Conservation (phyloP, 1,139 yeast genomes). For the Pichia sp. region DNA sequence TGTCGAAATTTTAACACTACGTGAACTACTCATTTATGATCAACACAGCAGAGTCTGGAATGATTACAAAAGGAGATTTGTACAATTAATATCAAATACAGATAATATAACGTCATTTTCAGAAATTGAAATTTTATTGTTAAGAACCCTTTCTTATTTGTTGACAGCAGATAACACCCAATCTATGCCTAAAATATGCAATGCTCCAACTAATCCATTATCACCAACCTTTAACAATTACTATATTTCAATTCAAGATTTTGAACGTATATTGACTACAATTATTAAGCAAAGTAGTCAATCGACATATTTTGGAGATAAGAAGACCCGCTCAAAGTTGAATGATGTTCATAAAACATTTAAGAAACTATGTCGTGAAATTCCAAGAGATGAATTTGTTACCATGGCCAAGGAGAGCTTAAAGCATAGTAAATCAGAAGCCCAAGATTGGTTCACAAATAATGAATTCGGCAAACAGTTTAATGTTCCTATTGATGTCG, state of each 20-base stretch:
- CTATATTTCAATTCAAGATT: conserved; percentile 20
- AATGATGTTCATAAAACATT: neutral
- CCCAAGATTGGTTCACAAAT: conserved; percentile 17
- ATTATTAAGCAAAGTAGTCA: conserved; percentile 8
- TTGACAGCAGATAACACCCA: conserved; percentile 4
- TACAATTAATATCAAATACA: conserved; percentile 5
- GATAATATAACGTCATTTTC: conserved; percentile 10
- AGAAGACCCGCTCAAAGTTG: neutral
- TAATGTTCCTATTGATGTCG: conserved; percentile 12
- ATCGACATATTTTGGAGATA: conserved; percentile 8
- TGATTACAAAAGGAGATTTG: conserved; percentile 14
- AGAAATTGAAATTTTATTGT: conserved; percentile 21
- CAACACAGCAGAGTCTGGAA: conserved; percentile 16
- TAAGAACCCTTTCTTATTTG: conserved; percentile 14
- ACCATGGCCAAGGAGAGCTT: neutral
- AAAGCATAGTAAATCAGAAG: neutral
- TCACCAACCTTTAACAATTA: conserved; percentile 21
- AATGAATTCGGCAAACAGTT: conserved; percentile 21
- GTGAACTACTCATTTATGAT: conserved; percentile 30
- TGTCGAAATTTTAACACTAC: conserved; percentile 28
- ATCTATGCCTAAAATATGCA: conserved; percentile 6
- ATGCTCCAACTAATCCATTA: conserved; percentile 13
- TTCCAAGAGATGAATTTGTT: conserved; percentile 7
- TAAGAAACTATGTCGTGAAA: conserved; percentile 1
- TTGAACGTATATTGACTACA: conserved; percentile 17